Conservation (phyloP, 1,139 yeast genomes). For the Candida frijolesensis region DNA sequence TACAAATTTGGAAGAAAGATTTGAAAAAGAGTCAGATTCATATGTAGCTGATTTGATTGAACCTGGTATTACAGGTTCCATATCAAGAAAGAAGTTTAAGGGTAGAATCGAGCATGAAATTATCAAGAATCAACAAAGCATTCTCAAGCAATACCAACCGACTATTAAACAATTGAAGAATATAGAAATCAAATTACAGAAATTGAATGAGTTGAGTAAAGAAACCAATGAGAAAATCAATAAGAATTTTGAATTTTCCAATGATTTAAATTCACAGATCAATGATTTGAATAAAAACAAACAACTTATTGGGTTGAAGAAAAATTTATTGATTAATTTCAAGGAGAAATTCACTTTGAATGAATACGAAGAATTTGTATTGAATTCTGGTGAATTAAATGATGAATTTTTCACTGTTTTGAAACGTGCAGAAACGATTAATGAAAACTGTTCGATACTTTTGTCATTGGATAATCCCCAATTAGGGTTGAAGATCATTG, state of each 20-base stretch:
- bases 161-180: constrained; percentile 49
- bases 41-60: constrained; percentile 42
- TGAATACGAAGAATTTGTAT: constrained; percentile 68
- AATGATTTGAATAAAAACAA: constrained; percentile 44
- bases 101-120: constrained; percentile 74
- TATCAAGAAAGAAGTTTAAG: constrained; percentile 60
- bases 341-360: constrained; percentile 67
- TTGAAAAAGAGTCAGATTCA: constrained; percentile 24
- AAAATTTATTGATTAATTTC: constrained; percentile 57
- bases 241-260: constrained; percentile 23
- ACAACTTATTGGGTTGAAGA: constrained; percentile 50
- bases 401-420: constrained; percentile 65
- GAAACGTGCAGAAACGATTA: constrained; percentile 62
- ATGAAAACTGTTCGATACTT: constrained; percentile 67
- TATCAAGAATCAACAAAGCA: constrained; percentile 57
- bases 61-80: constrained; percentile 58
- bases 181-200: constrained; percentile 41
- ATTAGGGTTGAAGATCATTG: constrained; percentile 71
- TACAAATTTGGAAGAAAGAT: constrained; percentile 44
- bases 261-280: constrained; percentile 37
- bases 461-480: constrained; percentile 70
- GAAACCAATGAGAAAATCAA: constrained; percentile 41
- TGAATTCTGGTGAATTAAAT: constrained; percentile 46
- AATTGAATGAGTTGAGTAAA: constrained; percentile 36
- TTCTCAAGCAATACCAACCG: constrained; percentile 65